Evolutionary conservation across 1,139 yeast genomes (phyloP), one percentile per base, ranked within the genome.

Genomic region (Pichia sp.): DNA sequence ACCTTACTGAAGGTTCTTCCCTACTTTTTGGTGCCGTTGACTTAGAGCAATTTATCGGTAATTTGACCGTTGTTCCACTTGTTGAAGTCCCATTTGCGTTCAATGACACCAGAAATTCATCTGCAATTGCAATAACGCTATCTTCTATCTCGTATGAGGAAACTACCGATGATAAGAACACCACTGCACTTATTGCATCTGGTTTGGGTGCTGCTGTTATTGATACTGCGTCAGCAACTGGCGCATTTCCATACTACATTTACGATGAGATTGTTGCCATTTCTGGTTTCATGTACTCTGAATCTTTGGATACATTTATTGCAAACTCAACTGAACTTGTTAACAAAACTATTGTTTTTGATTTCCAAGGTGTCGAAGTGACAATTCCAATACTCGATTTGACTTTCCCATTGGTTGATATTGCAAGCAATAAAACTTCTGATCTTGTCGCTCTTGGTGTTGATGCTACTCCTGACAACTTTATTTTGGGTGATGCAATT

Each of bases 401-500:
- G 24, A 18, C 37, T 5, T 40, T 40, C 30, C 41, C 44, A 22
- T 32, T 43, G 18, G 27, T 37, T 24, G 34, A 35, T 16, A 32
- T 42, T 12, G 29, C 41, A 1, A 30, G 37, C 12, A 33, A 35
- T 17, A 28, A 38, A 10, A 24, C 40, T 6, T 32, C 36, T 11
- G 36, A 40, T 15, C 46, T 48, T 9, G 66, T 69, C 50, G 57
- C 51, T 6, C 41, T 65, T 14, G 62, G 60, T 5, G 39, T 64
- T 8, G 43, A 57, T 28, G 47, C 55, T 20, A 49, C 51, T 23
- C 53, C 51, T 24, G 49, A 47, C 30, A 36, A 51, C 4, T 48
- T 54, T 27, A 58, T 72, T 27, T 51, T 83, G 14, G 95, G 95
- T 30, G 94, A 82, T 56, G 69, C 75, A 22, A 74, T 84, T 58